Evolutionary conservation across 257 asterid genomes (phyloP).

Genomic region (Asclepias syriaca): DNA sequence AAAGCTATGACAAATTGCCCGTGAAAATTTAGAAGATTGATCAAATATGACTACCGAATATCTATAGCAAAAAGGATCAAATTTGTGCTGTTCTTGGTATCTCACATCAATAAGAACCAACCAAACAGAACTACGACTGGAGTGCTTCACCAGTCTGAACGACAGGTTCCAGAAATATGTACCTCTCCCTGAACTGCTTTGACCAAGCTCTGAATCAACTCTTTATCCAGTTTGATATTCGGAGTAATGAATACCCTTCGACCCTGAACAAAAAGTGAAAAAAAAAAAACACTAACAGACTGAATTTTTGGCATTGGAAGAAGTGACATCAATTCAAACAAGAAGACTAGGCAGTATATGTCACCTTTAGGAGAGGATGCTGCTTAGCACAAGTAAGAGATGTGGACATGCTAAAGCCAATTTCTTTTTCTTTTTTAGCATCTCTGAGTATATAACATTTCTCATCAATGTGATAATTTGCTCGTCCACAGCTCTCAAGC

Average conservation of each 20-base stretch:
- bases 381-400: constrained; percentile 57
- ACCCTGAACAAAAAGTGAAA: constrained; percentile 39
- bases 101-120: neutral
- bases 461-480: constrained; percentile 51
- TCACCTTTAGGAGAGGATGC: constrained; percentile 65
- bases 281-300: constrained; percentile 5
- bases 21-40: neutral
- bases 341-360: neutral
- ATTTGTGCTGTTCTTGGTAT: neutral
- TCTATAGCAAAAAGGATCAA: neutral
- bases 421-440: constrained; percentile 68
- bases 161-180: constrained; percentile 10
- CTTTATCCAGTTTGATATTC: constrained; percentile 51
- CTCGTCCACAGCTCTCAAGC: constrained; percentile 75
- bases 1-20: neutral
- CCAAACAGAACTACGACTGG: neutral
- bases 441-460: constrained; percentile 63
- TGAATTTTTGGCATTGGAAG: neutral
- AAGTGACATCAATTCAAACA: constrained; percentile 12
- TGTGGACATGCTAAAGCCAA: constrained; percentile 58
- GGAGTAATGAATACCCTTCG: constrained; percentile 55
- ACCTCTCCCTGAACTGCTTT: constrained; percentile 73
- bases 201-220: constrained; percentile 50
- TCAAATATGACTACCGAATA: neutral
- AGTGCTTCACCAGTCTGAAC: constrained; percentile 3